Base-by-base conservation (phyloP, 495 filamentous ascomycete genomes). In the Lophiotrema nucula region DNA sequence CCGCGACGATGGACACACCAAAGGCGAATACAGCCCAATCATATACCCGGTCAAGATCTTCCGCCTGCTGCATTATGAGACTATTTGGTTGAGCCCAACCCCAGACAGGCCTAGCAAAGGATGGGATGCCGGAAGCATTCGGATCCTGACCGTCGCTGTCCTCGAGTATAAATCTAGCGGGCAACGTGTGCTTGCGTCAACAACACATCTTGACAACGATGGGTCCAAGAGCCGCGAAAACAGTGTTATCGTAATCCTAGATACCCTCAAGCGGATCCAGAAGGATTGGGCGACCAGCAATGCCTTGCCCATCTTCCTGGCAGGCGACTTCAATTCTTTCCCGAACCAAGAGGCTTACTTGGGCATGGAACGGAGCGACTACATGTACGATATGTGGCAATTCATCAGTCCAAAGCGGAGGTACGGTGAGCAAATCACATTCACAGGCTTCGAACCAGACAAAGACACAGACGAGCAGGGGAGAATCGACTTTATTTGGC, bases 1-100 rank as follows among this genome's bases (percentile, higher is more conserved):
- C 18, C 82, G 91, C 19, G 83, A 95, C 44, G 86, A 95, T 65
- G 91, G 91, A 25, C 66, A 74, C 10, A 60, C 79, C 52, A 73
- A 73, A 8, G 91, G 89, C 45, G 92, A 97, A 72, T 93, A 89
- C 73, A 85, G 81, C 1, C 90, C 90, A 11, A 88, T 96, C 55
- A 76, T 95, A 59, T 97, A 88, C 69, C 81, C 76, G 19, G 72
- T 74, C 2, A 66, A 71, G 2, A 45, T 70, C 8, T 79, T 76
- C 74, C 52, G 58, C 1, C 58, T 79, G 21, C 58, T 69, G 28
- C 58, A 72, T 22, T 82, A 73, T 72, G 73, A 83, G 46, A 86
- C 81, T 0, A 70, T 81, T 2, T 89, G 87, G 87, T 72, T 90
- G 13, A 84, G 80, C 10, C 64, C 78, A 56, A 90, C 86, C 5